Evolutionary conservation across 2,329 filamentous ascomycete genomes (phyloP).

Genomic region (Alternaria brassicicola): DNA sequence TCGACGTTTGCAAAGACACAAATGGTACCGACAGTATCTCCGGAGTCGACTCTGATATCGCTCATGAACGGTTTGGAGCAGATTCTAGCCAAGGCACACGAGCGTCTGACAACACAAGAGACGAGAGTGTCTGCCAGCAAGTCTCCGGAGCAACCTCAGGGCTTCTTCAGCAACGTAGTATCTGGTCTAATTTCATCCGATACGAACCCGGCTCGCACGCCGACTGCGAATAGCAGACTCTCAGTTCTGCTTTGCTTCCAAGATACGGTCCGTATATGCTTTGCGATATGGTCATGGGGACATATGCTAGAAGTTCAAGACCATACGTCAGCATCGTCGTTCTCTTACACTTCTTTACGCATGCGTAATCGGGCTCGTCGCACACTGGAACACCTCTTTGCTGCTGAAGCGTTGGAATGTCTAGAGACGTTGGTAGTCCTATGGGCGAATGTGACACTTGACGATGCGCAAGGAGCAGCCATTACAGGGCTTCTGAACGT

Average conservation of each 20-base stretch:
- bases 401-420: slow-evolving; percentile 89
- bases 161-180: slow-evolving; percentile 94
- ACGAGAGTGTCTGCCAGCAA: slow-evolving; percentile 71
- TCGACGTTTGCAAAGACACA: slow-evolving; percentile 61
- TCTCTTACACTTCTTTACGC: slow-evolving; percentile 86
- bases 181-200: slow-evolving; percentile 88
- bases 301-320: slow-evolving; percentile 66
- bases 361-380: slow-evolving; percentile 89
- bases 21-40: slow-evolving; percentile 49
- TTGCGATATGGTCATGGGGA: slow-evolving; percentile 93
- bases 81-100: slow-evolving; percentile 84
- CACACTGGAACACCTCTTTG: slow-evolving; percentile 89
- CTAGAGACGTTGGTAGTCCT: slow-evolving; percentile 87
- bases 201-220: slow-evolving; percentile 74
- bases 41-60: slow-evolving; percentile 78
- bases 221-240: slow-evolving; percentile 89
- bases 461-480: slow-evolving; percentile 62
- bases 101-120: slow-evolving; percentile 79
- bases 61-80: slow-evolving; percentile 93
- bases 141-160: slow-evolving; percentile 80
- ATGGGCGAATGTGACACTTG: slow-evolving; percentile 67
- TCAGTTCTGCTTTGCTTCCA: slow-evolving; percentile 97
- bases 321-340: slow-evolving; percentile 74
- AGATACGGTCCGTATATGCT: slow-evolving; percentile 90
- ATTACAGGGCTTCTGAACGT: slow-evolving; percentile 89